Percentiles rank a stretch among this genome's conserved stretches.
Evolutionary conservation across 352 stramenopile genomes (phyloP).

Genomic region (Aphanomyces stellatus): DNA sequence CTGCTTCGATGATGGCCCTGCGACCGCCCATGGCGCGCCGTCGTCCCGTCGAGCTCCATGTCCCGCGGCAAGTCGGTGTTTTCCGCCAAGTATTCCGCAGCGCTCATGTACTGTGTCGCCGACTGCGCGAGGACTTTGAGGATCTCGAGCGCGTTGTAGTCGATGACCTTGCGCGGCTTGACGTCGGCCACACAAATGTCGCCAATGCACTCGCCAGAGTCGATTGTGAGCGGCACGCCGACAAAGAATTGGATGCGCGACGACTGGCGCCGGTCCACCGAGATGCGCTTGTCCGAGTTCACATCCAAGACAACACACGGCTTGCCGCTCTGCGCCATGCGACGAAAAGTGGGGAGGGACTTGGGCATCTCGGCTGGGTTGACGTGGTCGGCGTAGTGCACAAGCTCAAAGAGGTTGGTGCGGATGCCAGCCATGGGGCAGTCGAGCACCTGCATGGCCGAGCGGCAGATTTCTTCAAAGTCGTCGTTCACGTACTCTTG

Average conservation of each 20-base stretch:
- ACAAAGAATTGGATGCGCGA: conserved; percentile 86
- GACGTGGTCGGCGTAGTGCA: conserved; percentile 64
- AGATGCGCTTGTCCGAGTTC: conserved; percentile 81
- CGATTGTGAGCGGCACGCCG: conserved; percentile 73
- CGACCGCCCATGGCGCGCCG: too few species aligned
- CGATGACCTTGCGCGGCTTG: conserved; percentile 67
- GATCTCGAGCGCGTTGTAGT: conserved; percentile 79
- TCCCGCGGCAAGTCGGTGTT: conserved; percentile 23
- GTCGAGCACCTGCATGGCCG: conserved; percentile 79
- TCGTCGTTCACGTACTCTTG: conserved; percentile 85
- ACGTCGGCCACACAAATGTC: conserved; percentile 79
- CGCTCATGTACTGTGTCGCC: conserved; percentile 84
- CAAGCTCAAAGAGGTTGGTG: conserved; percentile 81
- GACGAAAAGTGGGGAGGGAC: conserved; percentile 77
- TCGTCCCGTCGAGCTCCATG: neutral
- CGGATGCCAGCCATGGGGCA: conserved; percentile 83
- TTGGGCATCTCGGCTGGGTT: conserved; percentile 46
- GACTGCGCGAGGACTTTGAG: conserved; percentile 82
- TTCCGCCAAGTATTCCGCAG: conserved; percentile 68
- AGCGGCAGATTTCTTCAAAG: conserved; percentile 81
- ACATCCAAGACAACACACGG: conserved; percentile 83
- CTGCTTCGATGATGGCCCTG: conserved; percentile 24
- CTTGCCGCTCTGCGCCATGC: conserved; percentile 76
- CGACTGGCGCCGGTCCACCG: conserved; percentile 71
- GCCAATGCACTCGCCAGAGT: conserved; percentile 67